Percentiles rank a stretch among this genome's conserved stretches.
Evolutionary conservation across 2,329 filamentous ascomycete species (phyloP).

Genomic region (Botryosphaeria dothidea): DNA sequence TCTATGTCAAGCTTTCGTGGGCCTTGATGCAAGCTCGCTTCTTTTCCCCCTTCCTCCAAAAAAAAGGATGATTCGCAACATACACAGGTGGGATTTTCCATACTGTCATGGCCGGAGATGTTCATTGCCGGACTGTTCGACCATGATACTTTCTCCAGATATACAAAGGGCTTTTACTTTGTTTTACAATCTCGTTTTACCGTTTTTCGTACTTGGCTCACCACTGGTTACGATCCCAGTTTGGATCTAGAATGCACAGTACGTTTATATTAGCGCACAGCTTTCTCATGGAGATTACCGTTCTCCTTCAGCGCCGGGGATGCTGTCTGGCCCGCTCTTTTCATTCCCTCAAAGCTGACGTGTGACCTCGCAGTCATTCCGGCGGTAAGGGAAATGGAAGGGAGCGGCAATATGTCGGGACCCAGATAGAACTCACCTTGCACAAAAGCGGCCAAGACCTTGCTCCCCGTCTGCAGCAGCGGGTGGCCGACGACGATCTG

Average conservation of each 20-base stretch:
- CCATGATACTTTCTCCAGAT: neutral
- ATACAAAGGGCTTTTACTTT: neutral
- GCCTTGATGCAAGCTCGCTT: slow-evolving; percentile 17
- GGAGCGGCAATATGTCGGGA: neutral
- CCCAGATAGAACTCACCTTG: slow-evolving; percentile 65
- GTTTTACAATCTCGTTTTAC: slow-evolving; percentile 5
- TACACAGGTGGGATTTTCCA: neutral
- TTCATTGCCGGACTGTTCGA: neutral
- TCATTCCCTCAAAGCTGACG: too few relatives aligned
- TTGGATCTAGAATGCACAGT: slow-evolving; percentile 10
- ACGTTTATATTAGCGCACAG: neutral
- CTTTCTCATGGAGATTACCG: too few relatives aligned
- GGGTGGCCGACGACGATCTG: slow-evolving; percentile 98
- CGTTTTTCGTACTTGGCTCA: neutral
- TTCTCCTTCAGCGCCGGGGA: too few relatives aligned
- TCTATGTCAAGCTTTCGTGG: slow-evolving; percentile 16
- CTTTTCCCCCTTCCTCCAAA: neutral
- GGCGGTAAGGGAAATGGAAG: neutral
- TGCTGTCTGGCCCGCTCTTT: too few relatives aligned
- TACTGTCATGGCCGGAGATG: neutral
- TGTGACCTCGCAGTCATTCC: too few relatives aligned
- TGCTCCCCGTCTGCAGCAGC: slow-evolving; percentile 93
- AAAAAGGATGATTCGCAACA: neutral
- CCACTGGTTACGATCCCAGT: slow-evolving; percentile 21
- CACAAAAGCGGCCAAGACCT: slow-evolving; percentile 93